phyloP scores from a whole-genome alignment of 2,329 filamentous ascomycete species.

The Fusarium denticulatum region DNA sequence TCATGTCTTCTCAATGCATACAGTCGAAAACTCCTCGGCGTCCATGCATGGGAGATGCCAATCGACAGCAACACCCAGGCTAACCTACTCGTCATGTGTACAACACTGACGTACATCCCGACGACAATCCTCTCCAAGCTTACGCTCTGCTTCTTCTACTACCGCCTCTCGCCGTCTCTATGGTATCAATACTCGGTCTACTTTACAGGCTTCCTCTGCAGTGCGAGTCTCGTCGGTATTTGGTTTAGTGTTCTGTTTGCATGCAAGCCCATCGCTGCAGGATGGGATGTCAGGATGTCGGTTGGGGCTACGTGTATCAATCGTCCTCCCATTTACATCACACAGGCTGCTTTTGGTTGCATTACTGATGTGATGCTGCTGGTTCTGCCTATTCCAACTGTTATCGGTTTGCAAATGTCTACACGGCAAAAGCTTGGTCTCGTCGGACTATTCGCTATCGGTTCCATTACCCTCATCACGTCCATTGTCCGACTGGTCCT shows the following conservation, averaged over 20 bases:
- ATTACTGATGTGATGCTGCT: conserved; percentile 10
- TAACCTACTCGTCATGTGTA: conserved; percentile 9
- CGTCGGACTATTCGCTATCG: neutral
- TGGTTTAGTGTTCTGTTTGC: conserved; percentile 20
- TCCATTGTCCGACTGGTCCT: conserved; percentile 8
- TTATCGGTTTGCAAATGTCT: conserved; percentile 5
- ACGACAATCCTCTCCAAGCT: conserved; percentile 10
- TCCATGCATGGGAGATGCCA: conserved; percentile 17
- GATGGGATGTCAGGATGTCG: conserved; percentile 5
- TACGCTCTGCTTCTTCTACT: conserved; percentile 19
- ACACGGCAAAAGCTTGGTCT: neutral
- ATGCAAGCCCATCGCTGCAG: neutral
- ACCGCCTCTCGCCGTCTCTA: neutral
- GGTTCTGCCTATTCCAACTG: neutral
- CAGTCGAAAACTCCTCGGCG: neutral
- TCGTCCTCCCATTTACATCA: conserved; percentile 7
- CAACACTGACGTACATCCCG: neutral
- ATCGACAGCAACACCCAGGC: neutral
- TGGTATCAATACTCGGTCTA: conserved; percentile 18
- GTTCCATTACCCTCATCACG: conserved; percentile 3
- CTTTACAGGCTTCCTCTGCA: neutral
- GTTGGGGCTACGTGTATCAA: conserved; percentile 1
- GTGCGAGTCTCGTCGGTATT: neutral
- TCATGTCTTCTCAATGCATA: conserved; percentile 16
- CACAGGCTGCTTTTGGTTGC: conserved; percentile 9